Evolutionary conservation across 1,139 yeast genomes (phyloP), one percentile per base, ranked within the genome.

Genomic region (Saccharomyces hybrid): DNA sequence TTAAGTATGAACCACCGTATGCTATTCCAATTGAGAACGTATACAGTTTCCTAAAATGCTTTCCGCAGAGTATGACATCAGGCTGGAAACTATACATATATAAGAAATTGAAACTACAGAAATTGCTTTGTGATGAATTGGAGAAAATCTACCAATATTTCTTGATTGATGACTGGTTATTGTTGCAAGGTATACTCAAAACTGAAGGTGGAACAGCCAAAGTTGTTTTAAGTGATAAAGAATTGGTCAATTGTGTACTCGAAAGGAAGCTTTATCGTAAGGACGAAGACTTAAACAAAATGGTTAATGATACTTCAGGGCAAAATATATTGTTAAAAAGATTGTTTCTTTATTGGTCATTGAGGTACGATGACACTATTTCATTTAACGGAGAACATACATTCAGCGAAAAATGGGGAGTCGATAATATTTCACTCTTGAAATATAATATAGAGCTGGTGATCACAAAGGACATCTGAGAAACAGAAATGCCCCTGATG

Each of bases 351-450:
- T 68, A 67, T 47, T 64, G 64, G 64, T 56, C 69, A 1, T 64
- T 59, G 41, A 60, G 65, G 48, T 67, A 61, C 57, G 60, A 66
- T 49, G 60, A 58, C 2, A 61, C 66, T 16, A 52, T 61, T 2
- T 47, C 53, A 5, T 51, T 51, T 4, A 57, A 61, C 34, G 57
- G 58, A 12, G 42, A 53, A 2, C 46, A 53, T 12, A 48, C 58
- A n/a, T 65, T 65, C 44, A 56, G 64, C 3, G 64, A 65, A 53
- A 62, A 61, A 50, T 68, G 72, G 72, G 71, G 72, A 14, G 64
- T 61, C 9, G 59, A 65, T 31, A 68, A 67, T 49, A 51, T 66
- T 2, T 55, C 64, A 5, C 54, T 62, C 12, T 51, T 64, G 26
- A 62, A 65, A 48, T 58, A 56, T 46, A 53, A 58, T 5, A 61